A percentile compares a stretch with the other conserved stretches of the same genome.
Evolutionary conservation across 768 basidiomycete genomes (phyloP).

Genomic region (Termitomyces sp.): DNA sequence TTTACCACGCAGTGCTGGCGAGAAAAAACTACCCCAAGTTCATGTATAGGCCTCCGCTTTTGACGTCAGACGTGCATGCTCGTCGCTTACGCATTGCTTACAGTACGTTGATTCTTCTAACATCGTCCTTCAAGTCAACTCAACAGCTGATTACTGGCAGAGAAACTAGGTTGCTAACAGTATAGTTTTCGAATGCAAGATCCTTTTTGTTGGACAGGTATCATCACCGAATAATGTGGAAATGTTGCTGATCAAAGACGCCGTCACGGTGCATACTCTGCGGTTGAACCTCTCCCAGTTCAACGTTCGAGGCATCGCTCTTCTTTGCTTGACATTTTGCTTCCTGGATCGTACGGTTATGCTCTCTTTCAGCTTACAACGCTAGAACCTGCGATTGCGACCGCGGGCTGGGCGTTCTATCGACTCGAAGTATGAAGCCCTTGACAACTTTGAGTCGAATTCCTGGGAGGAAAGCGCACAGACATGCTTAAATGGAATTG

Average conservation of each 20-base stretch:
- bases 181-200: constrained; percentile 68
- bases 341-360: constrained; percentile 52
- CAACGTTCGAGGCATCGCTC: constrained; percentile 46
- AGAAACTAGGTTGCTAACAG: constrained; percentile 55
- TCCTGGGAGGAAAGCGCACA: constrained; percentile 58
- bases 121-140: no score
- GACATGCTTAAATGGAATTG: constrained; percentile 53
- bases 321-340: constrained; percentile 52
- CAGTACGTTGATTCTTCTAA: constrained; percentile 31
- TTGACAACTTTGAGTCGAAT: constrained; percentile 56
- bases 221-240: background rate
- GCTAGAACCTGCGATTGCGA: constrained; percentile 57
- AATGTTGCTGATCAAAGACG: constrained; percentile 35
- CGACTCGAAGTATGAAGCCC: constrained; percentile 42
- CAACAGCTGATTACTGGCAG: constrained; percentile 25
- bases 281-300: constrained; percentile 39
- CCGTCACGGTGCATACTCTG: constrained; percentile 52
- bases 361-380: constrained; percentile 48
- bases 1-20: constrained; percentile 65
- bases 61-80: constrained; percentile 59
- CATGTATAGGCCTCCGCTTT: constrained; percentile 55
- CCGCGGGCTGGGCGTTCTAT: constrained; percentile 51
- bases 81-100: constrained; percentile 52
- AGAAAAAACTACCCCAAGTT: constrained; percentile 72
- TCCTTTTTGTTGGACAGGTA: background rate